Base-by-base conservation (phyloP, 768 basidiomycete species). In the Sporobolomyces pararoseus region DNA sequence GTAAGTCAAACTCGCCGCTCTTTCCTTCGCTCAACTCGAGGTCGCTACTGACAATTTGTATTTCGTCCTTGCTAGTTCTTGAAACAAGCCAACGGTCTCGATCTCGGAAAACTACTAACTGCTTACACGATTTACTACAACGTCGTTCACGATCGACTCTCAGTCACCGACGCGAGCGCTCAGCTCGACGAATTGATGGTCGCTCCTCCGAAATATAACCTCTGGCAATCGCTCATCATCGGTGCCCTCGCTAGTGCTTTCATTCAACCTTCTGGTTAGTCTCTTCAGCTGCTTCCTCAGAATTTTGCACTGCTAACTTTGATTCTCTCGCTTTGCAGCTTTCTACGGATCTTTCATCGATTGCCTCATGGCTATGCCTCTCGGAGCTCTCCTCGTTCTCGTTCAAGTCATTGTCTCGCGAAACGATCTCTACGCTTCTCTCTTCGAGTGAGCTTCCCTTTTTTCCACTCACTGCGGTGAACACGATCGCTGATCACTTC, bases 321-420 rank as follows among this genome's bases (percentile, higher is more conserved):
- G n/a, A 7, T 16, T 17, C 87, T 13, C 35, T 75, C 39, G 39
- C 39, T 85, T 84, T 34, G 83, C 88, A 76, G 83, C 85, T 16
- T 91, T 90, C 78, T 83, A 82, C 37, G 89, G 89, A 0, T 86
- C 85, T 35, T 89, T 93, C 78, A 83, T 91, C 75, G 91, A 94
- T 79, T 84, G 84, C 27, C 79, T 91, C 32, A 81, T 86, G 44
- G 83, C 85, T 0, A 87, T 88, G 73, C 90, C 90, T 0, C 83
- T 93, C 29, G 90, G 91, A 14, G 85, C 84, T 25, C 80, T 91
- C 7, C 83, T 94, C 35, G 86, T 91, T 31, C 80, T 82, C 50
- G 83, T 91, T 19, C 91, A 93, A 77, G 82, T 87, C 53, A 78
- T 89, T 52, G 72, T 76, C 47, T 86, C 87, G 19, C 84, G 85